Conservation (phyloP, 257 asterid genomes). For the Plantago ovata region DNA sequence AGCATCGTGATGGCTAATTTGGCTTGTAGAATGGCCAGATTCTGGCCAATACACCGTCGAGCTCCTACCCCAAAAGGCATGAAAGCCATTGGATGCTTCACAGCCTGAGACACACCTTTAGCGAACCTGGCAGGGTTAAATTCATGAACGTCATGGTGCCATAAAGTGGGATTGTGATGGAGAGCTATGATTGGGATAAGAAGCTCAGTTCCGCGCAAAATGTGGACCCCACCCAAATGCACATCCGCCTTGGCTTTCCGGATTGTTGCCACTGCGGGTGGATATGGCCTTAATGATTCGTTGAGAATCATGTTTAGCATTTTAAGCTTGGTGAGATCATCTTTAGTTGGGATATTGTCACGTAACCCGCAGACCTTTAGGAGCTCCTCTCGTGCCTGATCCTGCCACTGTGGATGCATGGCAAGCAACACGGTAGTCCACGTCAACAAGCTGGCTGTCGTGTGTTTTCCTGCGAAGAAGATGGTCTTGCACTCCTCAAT, state of each 20-base stretch:
- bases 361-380: slow-evolving; percentile 77
- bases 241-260: slow-evolving; percentile 53
- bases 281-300: slow-evolving; percentile 75
- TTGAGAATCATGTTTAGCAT: slow-evolving; percentile 77
- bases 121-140: slow-evolving; percentile 81
- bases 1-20: slow-evolving; percentile 70
- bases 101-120: slow-evolving; percentile 62
- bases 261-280: slow-evolving; percentile 80
- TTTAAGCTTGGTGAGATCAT: slow-evolving; percentile 70
- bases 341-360: slow-evolving; percentile 65
- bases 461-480: slow-evolving; percentile 87
- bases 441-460: slow-evolving; percentile 77
- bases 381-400: slow-evolving; percentile 98
- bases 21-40: slow-evolving; percentile 76
- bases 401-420: slow-evolving; percentile 97
- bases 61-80: slow-evolving; percentile 85
- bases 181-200: slow-evolving; percentile 80
- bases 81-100: slow-evolving; percentile 71
- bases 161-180: slow-evolving; percentile 66
- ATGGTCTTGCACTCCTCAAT: slow-evolving; percentile 94
- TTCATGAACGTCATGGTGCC: slow-evolving; percentile 78
- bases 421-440: slow-evolving; percentile 87
- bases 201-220: slow-evolving; percentile 61
- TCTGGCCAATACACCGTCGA: slow-evolving; percentile 85
- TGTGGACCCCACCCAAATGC: slow-evolving; percentile 49